Conservation (phyloP, 2,329 filamentous ascomycete species). For the Purpureocillium takamizusanense region DNA sequence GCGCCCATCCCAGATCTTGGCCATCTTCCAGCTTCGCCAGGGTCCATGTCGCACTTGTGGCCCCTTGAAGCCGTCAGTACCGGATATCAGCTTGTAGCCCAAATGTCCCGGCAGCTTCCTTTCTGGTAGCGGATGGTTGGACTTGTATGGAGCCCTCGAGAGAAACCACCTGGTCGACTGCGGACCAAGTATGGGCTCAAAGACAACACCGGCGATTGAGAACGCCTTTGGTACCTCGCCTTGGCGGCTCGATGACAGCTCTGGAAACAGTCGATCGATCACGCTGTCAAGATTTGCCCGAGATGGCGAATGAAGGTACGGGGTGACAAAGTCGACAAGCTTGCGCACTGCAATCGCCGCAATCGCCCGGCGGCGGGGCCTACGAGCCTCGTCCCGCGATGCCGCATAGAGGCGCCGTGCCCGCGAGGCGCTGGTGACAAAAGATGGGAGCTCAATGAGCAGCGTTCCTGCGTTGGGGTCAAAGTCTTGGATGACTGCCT, state of each 20-base stretch:
- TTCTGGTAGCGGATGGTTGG: conserved; percentile 22
- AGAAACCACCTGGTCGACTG: conserved; percentile 31
- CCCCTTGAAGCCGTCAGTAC: conserved; percentile 1
- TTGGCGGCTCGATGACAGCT: conserved; percentile 17
- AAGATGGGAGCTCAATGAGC: conserved; percentile 33
- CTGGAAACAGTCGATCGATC: conserved; percentile 40
- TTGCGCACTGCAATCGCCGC: conserved; percentile 38
- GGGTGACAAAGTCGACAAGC: conserved; percentile 40
- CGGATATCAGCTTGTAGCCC: conserved; percentile 6
- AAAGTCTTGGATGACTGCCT: conserved; percentile 36
- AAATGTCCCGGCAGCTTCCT: conserved; percentile 13
- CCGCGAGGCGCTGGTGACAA: conserved; percentile 8
- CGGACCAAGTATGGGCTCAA: conserved; percentile 20
- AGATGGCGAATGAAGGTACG: conserved; percentile 33
- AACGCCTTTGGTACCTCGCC: conserved; percentile 27
- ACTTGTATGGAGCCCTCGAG: conserved; percentile 35
- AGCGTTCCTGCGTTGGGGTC: conserved; percentile 39
- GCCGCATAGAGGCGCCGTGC: conserved; percentile 12
- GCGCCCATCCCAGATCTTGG: conserved; percentile 47
- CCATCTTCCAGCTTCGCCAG: conserved; percentile 22
- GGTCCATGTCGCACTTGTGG: conserved; percentile 4
- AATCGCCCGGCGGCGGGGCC: conserved; percentile 29
- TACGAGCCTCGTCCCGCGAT: conserved; percentile 15
- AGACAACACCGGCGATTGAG: conserved; percentile 27
- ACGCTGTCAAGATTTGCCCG: conserved; percentile 34